These are phyloP conservation scores for Prillingera fragicola DNA, from an alignment of 1,284 basidiomycete species.

Conservation along the genomic window DNA sequence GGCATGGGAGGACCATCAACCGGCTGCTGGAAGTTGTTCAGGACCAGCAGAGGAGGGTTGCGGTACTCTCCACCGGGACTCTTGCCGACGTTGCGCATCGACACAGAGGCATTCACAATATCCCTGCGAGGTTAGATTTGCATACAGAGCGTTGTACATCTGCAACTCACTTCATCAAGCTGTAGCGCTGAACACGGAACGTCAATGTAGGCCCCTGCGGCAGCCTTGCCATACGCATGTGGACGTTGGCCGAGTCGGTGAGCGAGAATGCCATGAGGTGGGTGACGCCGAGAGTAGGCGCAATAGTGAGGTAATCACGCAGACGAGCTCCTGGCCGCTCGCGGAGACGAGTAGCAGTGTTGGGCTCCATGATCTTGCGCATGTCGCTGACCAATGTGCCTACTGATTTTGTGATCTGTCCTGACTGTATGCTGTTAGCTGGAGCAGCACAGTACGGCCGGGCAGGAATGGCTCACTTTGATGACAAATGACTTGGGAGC, in stretches of 20 bases:
- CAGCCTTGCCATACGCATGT: slow-evolving; percentile 79
- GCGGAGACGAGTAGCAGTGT: slow-evolving; percentile 84
- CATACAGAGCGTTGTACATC: background rate
- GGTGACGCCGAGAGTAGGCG: slow-evolving; percentile 83
- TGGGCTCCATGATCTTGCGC: slow-evolving; percentile 94
- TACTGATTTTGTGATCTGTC: slow-evolving; percentile 81
- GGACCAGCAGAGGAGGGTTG: slow-evolving; percentile 49
- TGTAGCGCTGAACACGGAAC: slow-evolving; percentile 89
- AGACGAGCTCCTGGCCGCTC: slow-evolving; percentile 89
- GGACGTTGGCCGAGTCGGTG: slow-evolving; percentile 71
- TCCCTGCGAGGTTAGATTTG: slow-evolving; percentile 9
- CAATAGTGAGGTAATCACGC: slow-evolving; percentile 90
- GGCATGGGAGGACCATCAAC: slow-evolving; percentile 46
- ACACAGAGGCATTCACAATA: slow-evolving; percentile 10
- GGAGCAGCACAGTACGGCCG: too few relatives aligned
- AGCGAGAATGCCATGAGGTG: slow-evolving; percentile 90
- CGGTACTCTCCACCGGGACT: slow-evolving; percentile 46
- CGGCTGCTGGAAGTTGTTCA: slow-evolving; percentile 51
- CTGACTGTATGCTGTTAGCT: slow-evolving; percentile 53
- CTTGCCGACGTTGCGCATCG: slow-evolving; percentile 44
- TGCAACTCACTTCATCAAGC: slow-evolving; percentile 60
- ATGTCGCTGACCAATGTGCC: slow-evolving; percentile 85
- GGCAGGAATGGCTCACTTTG: slow-evolving; percentile 51
- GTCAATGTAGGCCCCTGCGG: slow-evolving; percentile 89
- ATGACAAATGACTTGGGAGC: slow-evolving; percentile 68